phyloP scores from a whole-genome alignment of 805 yeast genomes.

The Saccharomycopsis amapae region DNA sequence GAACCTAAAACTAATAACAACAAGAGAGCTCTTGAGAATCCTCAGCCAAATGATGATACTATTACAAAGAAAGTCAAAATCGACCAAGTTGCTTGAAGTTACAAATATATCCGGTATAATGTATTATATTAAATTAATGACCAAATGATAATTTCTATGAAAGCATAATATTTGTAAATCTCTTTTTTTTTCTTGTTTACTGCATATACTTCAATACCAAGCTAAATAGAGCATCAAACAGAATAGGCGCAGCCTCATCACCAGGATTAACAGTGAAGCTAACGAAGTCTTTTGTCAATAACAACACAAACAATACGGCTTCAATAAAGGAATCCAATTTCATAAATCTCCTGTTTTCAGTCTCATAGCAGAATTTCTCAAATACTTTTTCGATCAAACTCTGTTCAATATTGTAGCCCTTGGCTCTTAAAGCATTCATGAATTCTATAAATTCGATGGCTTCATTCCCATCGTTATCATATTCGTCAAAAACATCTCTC shows the following conservation, averaged over 20 bases:
- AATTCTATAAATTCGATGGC: slow-evolving; percentile 12
- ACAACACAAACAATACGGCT: slow-evolving; percentile 9
- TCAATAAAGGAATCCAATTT: slow-evolving; percentile 19
- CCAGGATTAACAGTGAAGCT: slow-evolving; percentile 11
- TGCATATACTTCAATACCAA: slow-evolving; percentile 11
- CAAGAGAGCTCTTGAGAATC: too few relatives aligned
- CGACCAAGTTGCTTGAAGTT: too few relatives aligned
- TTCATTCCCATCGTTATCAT: slow-evolving; percentile 11
- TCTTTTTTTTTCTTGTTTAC: background rate
- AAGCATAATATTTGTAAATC: background rate
- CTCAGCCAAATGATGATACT: too few relatives aligned
- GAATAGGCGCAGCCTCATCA: slow-evolving; percentile 9
- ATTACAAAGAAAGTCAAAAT: too few relatives aligned
- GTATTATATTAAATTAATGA: too few relatives aligned
- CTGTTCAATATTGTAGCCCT: slow-evolving; percentile 9
- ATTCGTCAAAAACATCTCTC: slow-evolving; percentile 15
- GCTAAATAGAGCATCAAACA: slow-evolving; percentile 8
- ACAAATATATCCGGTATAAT: too few relatives aligned
- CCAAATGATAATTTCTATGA: too few relatives aligned
- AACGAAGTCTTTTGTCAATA: slow-evolving; percentile 16
- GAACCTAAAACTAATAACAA: too few relatives aligned
- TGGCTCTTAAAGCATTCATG: slow-evolving; percentile 9
- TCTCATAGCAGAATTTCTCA: slow-evolving; percentile 5
- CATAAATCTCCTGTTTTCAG: slow-evolving; percentile 6
- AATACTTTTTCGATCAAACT: slow-evolving; percentile 8